phyloP scores from a whole-genome alignment of 345 rosid species.

The Pistacia vera region DNA sequence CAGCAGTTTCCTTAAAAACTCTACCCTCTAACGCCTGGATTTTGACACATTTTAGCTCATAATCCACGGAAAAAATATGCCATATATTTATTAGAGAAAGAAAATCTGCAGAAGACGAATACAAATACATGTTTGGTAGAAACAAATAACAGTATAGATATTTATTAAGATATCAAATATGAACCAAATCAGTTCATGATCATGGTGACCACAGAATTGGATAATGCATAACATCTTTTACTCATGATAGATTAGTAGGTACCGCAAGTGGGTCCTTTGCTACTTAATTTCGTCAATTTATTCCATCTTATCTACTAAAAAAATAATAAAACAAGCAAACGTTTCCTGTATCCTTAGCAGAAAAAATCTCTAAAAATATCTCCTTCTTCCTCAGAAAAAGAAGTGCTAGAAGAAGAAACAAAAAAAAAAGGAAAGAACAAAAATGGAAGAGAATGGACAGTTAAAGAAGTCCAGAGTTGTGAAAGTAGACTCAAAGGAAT shows the following conservation, averaged over 20 bases:
- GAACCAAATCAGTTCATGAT: neutral
- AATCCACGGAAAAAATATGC: neutral
- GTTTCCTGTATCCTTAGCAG: neutral
- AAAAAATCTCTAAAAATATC: neutral
- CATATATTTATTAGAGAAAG: neutral
- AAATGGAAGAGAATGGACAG: slow-evolving; percentile 27
- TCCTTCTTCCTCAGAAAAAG: neutral
- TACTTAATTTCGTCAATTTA: neutral
- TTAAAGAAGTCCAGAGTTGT: slow-evolving; percentile 36
- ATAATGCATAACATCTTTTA: slow-evolving; percentile 8
- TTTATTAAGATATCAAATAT: neutral
- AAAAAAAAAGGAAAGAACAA: neutral
- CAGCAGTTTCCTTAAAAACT: neutral
- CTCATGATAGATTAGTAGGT: neutral
- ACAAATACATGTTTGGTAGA: neutral
- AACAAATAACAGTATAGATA: neutral
- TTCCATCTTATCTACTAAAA: slow-evolving; percentile 1
- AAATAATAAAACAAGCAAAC: neutral
- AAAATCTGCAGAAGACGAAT: neutral
- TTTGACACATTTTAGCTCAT: neutral
- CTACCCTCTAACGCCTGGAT: neutral
- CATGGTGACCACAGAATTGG: slow-evolving; percentile 17
- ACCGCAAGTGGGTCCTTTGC: slow-evolving; percentile 26
- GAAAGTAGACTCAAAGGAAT: slow-evolving; percentile 33
- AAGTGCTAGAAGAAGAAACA: neutral